Conservation (phyloP, 208 protist species). For the Porcisia hertigi region DNA sequence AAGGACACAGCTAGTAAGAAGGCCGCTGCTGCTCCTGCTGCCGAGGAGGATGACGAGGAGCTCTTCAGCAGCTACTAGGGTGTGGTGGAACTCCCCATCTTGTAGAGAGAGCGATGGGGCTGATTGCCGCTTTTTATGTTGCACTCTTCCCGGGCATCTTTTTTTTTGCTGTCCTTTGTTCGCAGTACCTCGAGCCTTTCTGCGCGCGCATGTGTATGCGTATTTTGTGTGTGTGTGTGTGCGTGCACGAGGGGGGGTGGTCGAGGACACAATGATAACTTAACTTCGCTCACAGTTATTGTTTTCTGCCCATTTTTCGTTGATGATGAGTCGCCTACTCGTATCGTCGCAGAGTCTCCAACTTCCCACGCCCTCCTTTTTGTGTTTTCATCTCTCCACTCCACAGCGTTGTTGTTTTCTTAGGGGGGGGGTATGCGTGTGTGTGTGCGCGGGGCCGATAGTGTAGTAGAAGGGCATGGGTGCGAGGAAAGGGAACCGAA, state of each 20-base stretch:
- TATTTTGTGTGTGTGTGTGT: neutral
- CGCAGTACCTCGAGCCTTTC: neutral
- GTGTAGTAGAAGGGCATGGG: too few species aligned
- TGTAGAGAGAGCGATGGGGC: neutral
- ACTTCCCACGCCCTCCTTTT: neutral
- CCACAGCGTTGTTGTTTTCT: neutral
- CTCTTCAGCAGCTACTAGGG: constrained; percentile 38
- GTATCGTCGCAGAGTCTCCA: neutral
- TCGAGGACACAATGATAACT: neutral
- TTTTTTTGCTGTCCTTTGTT: neutral
- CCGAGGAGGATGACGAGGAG: constrained; percentile 34
- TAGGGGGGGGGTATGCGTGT: too few species aligned
- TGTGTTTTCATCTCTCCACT: neutral
- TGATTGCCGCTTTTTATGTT: neutral
- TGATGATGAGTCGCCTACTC: neutral
- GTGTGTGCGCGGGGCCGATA: too few species aligned
- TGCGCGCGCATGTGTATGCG: neutral
- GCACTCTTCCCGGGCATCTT: neutral
- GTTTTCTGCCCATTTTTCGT: neutral
- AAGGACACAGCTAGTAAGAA: constrained; percentile 34
- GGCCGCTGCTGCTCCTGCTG: constrained; percentile 6
- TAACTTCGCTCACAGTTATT: neutral
- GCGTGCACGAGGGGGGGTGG: too few species aligned
- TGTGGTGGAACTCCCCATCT: too few species aligned
- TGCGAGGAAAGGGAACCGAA: too few species aligned